Evolutionary conservation across 1,284 basidiomycete genomes (phyloP).

Genomic region (Microbotryum saponariae): DNA sequence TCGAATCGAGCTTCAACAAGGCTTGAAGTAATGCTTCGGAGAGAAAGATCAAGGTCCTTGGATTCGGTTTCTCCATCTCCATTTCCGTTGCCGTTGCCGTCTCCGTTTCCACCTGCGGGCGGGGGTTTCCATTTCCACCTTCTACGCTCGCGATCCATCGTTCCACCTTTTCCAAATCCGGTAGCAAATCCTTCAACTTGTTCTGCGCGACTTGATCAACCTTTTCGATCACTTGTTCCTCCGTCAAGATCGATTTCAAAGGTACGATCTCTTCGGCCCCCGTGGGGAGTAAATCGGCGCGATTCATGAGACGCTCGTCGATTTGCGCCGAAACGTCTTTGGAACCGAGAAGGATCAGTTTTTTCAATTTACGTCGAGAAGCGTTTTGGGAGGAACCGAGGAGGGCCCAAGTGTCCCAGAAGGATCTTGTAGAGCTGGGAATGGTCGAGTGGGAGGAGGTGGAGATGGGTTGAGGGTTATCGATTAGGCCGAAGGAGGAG

Average conservation of each 20-base stretch:
- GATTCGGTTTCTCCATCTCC: constrained; percentile 33
- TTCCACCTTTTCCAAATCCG: constrained; percentile 52
- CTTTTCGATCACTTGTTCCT: constrained; percentile 10
- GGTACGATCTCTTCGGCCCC: neutral
- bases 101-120: too few relatives aligned
- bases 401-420: constrained; percentile 31
- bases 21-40: constrained; percentile 55
- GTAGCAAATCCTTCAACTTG: constrained; percentile 35
- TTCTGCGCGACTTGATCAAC: constrained; percentile 16
- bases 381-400: constrained; percentile 39
- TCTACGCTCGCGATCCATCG: constrained; percentile 7
- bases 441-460: constrained; percentile 7
- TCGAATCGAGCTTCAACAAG: constrained; percentile 64
- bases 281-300: constrained; percentile 22
- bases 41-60: constrained; percentile 53
- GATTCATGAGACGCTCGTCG: constrained; percentile 20
- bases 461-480: neutral
- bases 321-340: constrained; percentile 23
- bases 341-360: constrained; percentile 27
- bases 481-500: constrained; percentile 50
- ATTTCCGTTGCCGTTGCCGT: too few relatives aligned
- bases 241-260: constrained; percentile 17
- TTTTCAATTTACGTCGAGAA: constrained; percentile 21
- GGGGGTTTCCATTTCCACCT: too few relatives aligned
- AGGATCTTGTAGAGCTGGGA: constrained; percentile 9